A percentile compares a stretch with the other conserved stretches of the same genome.
phyloP scores from a whole-genome alignment of 2,329 filamentous ascomycete genomes.

The Hymenoscyphus repandus region DNA sequence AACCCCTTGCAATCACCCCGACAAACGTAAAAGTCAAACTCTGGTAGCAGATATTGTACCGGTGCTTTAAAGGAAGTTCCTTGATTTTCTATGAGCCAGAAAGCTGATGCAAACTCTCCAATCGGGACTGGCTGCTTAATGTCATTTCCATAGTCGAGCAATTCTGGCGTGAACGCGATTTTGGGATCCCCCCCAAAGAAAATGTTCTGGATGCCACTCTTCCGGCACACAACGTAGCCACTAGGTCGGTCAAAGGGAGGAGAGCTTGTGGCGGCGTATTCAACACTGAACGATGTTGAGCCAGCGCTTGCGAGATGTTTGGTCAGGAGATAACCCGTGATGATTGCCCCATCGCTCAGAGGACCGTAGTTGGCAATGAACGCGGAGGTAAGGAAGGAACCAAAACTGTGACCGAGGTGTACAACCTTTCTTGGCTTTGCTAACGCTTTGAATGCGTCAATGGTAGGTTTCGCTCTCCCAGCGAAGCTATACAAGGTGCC shows the following conservation, averaged over 20 bases:
- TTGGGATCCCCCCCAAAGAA: conserved; percentile 27
- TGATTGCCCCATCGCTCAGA: conserved; percentile 50
- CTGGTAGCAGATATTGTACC: conserved; percentile 32
- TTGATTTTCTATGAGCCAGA: conserved; percentile 19
- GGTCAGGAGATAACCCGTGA: conserved; percentile 42
- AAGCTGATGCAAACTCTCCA: conserved; percentile 27
- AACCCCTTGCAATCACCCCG: conserved; percentile 33
- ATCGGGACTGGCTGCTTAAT: conserved; percentile 33
- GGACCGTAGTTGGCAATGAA: conserved; percentile 46
- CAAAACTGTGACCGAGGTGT: conserved; percentile 62
- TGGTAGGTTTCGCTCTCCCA: conserved; percentile 9
- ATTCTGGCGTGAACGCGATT: conserved; percentile 26
- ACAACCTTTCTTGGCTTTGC: conserved; percentile 39
- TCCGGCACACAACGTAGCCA: conserved; percentile 8
- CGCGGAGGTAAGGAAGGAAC: conserved; percentile 50
- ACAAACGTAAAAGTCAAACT: conserved; percentile 33
- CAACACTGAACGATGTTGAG: conserved; percentile 6
- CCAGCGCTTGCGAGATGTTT: conserved; percentile 6
- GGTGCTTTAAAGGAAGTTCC: conserved; percentile 30
- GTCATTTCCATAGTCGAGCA: conserved; percentile 29
- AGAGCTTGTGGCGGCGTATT: conserved; percentile 6
- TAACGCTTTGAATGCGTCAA: conserved; percentile 14
- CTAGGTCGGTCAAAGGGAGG: conserved; percentile 5
- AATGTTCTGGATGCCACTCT: conserved; percentile 31
- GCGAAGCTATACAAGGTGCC: conserved; percentile 26